Evolutionary conservation across 23 red algal genomes (phyloP).

Genomic region (Pyropia yezoensis): DNA sequence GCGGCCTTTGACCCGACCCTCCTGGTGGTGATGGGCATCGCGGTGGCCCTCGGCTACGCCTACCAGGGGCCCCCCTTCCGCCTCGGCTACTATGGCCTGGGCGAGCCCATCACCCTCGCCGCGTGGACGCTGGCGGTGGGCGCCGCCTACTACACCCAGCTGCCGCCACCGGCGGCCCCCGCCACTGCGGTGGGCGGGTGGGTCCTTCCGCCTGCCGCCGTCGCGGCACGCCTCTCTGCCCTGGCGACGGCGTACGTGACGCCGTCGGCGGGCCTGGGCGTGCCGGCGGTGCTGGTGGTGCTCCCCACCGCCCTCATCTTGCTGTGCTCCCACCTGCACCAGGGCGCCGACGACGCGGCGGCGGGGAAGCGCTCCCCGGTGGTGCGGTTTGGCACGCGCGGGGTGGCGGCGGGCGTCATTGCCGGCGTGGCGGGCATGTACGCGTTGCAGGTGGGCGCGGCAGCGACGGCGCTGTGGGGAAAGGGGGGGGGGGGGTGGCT

Average conservation of each 20-base stretch:
- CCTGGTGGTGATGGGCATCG: constrained; percentile 8
- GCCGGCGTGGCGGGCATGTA: constrained; percentile 4
- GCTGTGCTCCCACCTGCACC: constrained; percentile 71
- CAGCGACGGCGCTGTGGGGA: not conserved
- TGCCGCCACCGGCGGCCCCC: not conserved
- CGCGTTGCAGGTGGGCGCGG: not conserved
- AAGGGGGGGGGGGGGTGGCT: not conserved
- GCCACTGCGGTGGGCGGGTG: too few species aligned
- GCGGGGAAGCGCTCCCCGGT: constrained; percentile 63
- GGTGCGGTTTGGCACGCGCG: constrained; percentile 31
- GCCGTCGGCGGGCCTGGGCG: not conserved
- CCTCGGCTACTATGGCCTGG: constrained; percentile 52
- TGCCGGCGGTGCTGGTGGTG: constrained; percentile 15
- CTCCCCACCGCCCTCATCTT: constrained; percentile 43
- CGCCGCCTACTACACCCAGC: constrained; percentile 43
- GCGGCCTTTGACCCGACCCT: constrained; percentile 15
- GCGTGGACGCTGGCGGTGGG: constrained; percentile 14
- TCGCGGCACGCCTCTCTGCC: not conserved
- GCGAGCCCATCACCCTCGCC: constrained; percentile 49
- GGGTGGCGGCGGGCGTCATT: constrained; percentile 9
- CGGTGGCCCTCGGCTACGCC: constrained; percentile 34
- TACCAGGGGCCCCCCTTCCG: constrained; percentile 80
- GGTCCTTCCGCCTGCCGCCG: not conserved
- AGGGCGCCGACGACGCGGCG: constrained; percentile 30
- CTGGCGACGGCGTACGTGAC: not conserved